These are phyloP conservation scores for Scheffersomyces quercinus DNA, from an alignment of 1,139 yeast species.

Conservation along the genomic window DNA sequence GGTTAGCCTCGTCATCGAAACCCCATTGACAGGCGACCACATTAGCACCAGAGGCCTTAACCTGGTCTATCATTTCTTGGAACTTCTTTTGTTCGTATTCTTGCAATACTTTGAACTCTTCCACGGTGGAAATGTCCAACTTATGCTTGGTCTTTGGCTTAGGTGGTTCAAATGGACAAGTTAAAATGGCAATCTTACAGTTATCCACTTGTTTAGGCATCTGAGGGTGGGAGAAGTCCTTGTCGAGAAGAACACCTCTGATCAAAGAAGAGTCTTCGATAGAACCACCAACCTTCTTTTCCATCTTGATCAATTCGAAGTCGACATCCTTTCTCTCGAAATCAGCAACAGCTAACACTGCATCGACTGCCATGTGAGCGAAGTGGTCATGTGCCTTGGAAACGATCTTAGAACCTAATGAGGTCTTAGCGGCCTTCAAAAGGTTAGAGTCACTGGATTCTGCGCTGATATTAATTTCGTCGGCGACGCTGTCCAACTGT, in stretches of 20 bases:
- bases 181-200: slow-evolving; percentile 88
- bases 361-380: slow-evolving; percentile 96
- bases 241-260: slow-evolving; percentile 89
- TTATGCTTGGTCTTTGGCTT: slow-evolving; percentile 98
- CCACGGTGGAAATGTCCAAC: slow-evolving; percentile 87
- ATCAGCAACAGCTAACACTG: slow-evolving; percentile 91
- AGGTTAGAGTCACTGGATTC: slow-evolving; percentile 54
- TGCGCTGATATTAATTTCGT: slow-evolving; percentile 52
- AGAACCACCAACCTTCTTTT: slow-evolving; percentile 94
- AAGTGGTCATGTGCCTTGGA: slow-evolving; percentile 91
- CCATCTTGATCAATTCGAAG: slow-evolving; percentile 92
- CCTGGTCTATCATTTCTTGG: slow-evolving; percentile 83
- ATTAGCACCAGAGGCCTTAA: slow-evolving; percentile 91
- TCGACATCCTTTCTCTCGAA: slow-evolving; percentile 92
- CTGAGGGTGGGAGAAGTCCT: slow-evolving; percentile 97
- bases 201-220: slow-evolving; percentile 84
- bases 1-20: slow-evolving; percentile 98
- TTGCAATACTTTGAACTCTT: slow-evolving; percentile 88
- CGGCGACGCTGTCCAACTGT: slow-evolving; percentile 76
- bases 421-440: slow-evolving; percentile 90
- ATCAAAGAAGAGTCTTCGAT: slow-evolving; percentile 82
- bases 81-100: slow-evolving; percentile 90
- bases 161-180: slow-evolving; percentile 99
- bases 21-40: slow-evolving; percentile 99
- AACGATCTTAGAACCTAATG: slow-evolving; percentile 93